Evolutionary conservation across 148 eudicot genomes (phyloP), one percentile per base, ranked within the genome.

Genomic region (Rhododendron ovatum): DNA sequence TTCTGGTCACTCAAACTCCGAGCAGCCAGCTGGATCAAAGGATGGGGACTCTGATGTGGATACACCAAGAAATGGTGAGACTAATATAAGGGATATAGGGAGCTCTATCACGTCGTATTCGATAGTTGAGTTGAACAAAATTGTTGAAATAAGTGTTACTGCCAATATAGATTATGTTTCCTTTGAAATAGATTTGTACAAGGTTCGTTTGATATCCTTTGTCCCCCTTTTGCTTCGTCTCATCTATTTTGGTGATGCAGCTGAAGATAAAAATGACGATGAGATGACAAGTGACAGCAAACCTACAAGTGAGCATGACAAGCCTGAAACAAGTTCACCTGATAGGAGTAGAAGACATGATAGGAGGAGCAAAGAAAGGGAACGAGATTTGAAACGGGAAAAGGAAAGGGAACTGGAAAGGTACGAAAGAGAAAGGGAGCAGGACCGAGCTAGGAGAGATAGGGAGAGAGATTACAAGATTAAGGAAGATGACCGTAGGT

Each of bases 381-480:
- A 98, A 33, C 89, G 98, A 79, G 95, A 94, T 50, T 20, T 78
- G 85, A 93, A 93, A 85, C 91, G 95, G 83, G 98, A 95, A 39
- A 95, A 92, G 87, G 99, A 94, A 90, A 90, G 96, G 86, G 98
- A 98, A 88, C 93, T 98, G 50, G 99, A 98, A 85, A 95, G 98
- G 88, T 89, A 93, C 53, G 98, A 98, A 90, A 91, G 94, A 91
- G 99, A 98, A 77, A 91, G 98, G 73, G 98, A 95, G 90, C 98
- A 95, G 83, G 99, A 98, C 41, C 93, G 96, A 82, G 92, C 93
- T 83, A 94, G 93, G 89, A 89, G 99, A 88, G 99, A 95, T 91
- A 95, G 94, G 92, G 95, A 94, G 43, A 91, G 99, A 88, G 96
- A 94, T 80, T 85, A 93, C 14, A 95, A 92, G 89, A 90, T 92